These are phyloP conservation scores for Claviceps purpurea DNA, from an alignment of 2,329 filamentous ascomycete species.

Conservation along the genomic window DNA sequence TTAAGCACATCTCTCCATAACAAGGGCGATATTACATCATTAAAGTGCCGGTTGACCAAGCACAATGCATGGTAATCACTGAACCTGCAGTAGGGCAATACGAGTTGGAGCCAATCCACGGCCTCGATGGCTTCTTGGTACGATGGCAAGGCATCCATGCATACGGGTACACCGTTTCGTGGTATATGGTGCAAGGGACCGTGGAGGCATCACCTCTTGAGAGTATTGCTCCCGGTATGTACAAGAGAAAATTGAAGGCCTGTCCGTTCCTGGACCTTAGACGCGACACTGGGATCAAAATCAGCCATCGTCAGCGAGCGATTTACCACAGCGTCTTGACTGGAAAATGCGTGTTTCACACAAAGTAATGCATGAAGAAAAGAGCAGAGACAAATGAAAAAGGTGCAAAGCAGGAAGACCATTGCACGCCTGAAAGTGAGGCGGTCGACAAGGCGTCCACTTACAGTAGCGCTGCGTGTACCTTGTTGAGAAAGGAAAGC, in stretches of 20 bases:
- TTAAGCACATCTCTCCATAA: slow-evolving; percentile 39
- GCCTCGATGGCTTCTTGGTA: slow-evolving; percentile 36
- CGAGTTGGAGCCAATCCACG: slow-evolving; percentile 35
- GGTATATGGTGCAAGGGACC: not conserved
- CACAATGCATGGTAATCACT: slow-evolving; percentile 32
- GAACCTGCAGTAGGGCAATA: slow-evolving; percentile 29
- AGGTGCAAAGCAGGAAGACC: not conserved
- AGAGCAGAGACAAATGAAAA: not conserved
- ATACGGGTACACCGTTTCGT: not conserved
- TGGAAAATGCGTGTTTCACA: not conserved
- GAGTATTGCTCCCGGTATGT: no score
- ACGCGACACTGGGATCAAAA: no score
- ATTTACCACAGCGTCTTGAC: no score
- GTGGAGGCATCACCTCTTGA: no score
- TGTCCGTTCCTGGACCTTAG: no score
- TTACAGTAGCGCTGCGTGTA: no score
- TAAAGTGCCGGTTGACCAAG: slow-evolving; percentile 33
- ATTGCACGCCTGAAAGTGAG: not conserved
- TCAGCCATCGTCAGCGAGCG: no score
- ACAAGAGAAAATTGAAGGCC: no score
- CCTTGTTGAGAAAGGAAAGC: no score
- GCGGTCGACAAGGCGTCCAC: not conserved
- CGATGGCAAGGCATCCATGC: slow-evolving; percentile 29
- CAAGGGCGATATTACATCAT: slow-evolving; percentile 34
- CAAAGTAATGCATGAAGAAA: not conserved